Percentiles rank a stretch among this genome's conserved stretches.
These are phyloP conservation scores for Fragaria ananassa DNA, from an alignment of 306 rosid genomes.

Conservation along the genomic window DNA sequence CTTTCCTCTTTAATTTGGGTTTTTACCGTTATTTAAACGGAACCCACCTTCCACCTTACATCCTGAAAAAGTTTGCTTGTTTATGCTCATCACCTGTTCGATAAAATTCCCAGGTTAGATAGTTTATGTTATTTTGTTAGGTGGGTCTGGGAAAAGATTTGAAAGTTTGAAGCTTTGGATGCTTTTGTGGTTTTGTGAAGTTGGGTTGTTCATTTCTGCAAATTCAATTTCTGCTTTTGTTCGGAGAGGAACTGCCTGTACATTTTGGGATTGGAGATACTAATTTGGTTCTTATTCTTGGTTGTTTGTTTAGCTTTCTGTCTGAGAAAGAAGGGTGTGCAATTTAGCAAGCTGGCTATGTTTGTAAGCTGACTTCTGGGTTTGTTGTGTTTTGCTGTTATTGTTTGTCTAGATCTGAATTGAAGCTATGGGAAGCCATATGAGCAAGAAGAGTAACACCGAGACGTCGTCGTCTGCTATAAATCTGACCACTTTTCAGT, in stretches of 20 bases:
- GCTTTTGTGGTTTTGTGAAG: constrained; percentile 13
- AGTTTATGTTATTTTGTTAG: constrained; percentile 28
- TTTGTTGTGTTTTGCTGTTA: constrained; percentile 9
- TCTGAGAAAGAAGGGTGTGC: not conserved
- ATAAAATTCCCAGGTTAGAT: constrained; percentile 12
- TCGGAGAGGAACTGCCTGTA: not conserved
- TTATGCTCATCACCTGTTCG: constrained; percentile 25
- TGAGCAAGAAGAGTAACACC: constrained; percentile 55
- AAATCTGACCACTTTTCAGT: constrained; percentile 40
- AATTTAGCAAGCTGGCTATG: constrained; percentile 13
- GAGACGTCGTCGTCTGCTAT: constrained; percentile 34
- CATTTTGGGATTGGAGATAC: not conserved
- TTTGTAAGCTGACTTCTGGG: constrained; percentile 32
- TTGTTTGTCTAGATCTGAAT: constrained; percentile 26
- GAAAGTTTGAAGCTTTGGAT: constrained; percentile 3
- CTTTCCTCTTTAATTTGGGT: not conserved
- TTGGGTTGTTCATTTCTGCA: constrained; percentile 17
- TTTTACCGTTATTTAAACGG: constrained; percentile 6
- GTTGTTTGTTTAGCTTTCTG: not conserved
- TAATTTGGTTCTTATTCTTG: constrained; percentile 3
- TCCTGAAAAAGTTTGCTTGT: constrained; percentile 16
- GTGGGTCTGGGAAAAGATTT: constrained; percentile 18
- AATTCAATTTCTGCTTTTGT: not conserved
- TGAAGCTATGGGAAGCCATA: constrained; percentile 69
- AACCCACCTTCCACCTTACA: constrained; percentile 3